These are phyloP conservation scores for Tillandsia fasciculata DNA, from an alignment of 176 grass and related monocot species.

Conservation along the genomic window DNA sequence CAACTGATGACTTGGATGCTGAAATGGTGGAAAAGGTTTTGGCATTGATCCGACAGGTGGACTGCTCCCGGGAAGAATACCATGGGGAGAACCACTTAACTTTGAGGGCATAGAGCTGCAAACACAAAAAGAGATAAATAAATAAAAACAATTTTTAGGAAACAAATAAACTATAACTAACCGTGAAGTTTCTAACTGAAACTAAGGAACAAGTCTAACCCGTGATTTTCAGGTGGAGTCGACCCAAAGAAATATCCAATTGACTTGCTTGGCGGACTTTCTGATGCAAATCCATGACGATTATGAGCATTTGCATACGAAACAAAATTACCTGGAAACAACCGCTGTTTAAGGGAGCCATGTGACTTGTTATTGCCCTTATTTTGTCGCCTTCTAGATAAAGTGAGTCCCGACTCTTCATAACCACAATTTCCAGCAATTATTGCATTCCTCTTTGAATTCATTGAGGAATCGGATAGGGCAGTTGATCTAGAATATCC, in stretches of 20 bases:
- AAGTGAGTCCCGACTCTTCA: slow-evolving; percentile 63
- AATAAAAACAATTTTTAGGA: not conserved
- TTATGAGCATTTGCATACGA: slow-evolving; percentile 28
- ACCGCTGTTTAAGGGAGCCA: slow-evolving; percentile 56
- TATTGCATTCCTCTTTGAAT: slow-evolving; percentile 35
- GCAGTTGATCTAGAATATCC: slow-evolving; percentile 33
- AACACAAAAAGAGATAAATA: slow-evolving; percentile 14
- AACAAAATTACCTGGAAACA: slow-evolving; percentile 78
- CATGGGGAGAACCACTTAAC: slow-evolving; percentile 64
- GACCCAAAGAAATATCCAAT: slow-evolving; percentile 95
- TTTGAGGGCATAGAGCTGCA: slow-evolving; percentile 54
- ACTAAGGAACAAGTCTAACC: slow-evolving; percentile 30
- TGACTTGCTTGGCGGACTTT: slow-evolving; percentile 89
- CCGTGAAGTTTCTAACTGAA: too few species aligned
- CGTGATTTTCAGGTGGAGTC: slow-evolving; percentile 78
- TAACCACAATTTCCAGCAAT: slow-evolving; percentile 31
- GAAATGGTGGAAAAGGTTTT: slow-evolving; percentile 86
- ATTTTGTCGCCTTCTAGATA: slow-evolving; percentile 57
- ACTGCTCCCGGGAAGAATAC: slow-evolving; percentile 57
- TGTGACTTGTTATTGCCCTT: slow-evolving; percentile 61
- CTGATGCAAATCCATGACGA: slow-evolving; percentile 55
- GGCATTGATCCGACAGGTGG: slow-evolving; percentile 90
- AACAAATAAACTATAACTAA: not conserved
- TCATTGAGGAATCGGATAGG: slow-evolving; percentile 17
- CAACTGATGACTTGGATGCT: slow-evolving; percentile 85